These are phyloP conservation scores for Cercospora sp. DNA, from an alignment of 2,329 filamentous ascomycete genomes.

Conservation along the genomic window DNA sequence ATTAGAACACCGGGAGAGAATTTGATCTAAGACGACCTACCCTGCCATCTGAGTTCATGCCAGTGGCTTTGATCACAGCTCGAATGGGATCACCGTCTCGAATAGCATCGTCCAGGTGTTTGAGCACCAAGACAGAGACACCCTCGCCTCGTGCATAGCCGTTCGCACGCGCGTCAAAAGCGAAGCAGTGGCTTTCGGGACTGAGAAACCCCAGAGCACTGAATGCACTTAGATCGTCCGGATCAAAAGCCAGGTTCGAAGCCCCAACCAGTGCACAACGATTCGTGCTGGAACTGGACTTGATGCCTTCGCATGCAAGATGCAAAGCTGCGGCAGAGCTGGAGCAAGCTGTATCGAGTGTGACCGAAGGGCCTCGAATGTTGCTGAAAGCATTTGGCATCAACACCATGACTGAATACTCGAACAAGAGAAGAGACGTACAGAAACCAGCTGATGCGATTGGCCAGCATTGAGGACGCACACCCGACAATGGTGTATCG, in stretches of 20 bases:
- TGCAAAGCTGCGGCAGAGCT: conserved; percentile 1
- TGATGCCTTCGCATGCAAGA: neutral
- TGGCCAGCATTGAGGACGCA: conserved; percentile 12
- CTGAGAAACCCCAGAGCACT: conserved; percentile 31
- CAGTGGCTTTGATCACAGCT: conserved; percentile 40
- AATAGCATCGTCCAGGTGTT: conserved; percentile 17
- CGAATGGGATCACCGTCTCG: conserved; percentile 31
- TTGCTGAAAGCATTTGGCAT: conserved; percentile 13
- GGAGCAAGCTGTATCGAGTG: conserved; percentile 22
- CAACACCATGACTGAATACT: no score
- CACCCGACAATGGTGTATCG: neutral
- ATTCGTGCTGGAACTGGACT: neutral
- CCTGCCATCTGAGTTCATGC: conserved; percentile 40
- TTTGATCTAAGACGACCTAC: no score
- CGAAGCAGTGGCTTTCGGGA: conserved; percentile 30
- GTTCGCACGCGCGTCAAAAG: conserved; percentile 44
- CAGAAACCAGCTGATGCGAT: no score
- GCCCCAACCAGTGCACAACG: conserved; percentile 29
- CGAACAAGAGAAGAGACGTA: no score
- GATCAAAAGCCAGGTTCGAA: conserved; percentile 30
- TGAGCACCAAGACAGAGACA: conserved; percentile 17
- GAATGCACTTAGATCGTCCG: conserved; percentile 5
- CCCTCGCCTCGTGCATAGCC: conserved; percentile 58
- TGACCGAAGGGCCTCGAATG: conserved; percentile 20
- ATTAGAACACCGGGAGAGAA: no score